Conservation (phyloP, 1,284 basidiomycete genomes). For the Malassezia furfur region DNA sequence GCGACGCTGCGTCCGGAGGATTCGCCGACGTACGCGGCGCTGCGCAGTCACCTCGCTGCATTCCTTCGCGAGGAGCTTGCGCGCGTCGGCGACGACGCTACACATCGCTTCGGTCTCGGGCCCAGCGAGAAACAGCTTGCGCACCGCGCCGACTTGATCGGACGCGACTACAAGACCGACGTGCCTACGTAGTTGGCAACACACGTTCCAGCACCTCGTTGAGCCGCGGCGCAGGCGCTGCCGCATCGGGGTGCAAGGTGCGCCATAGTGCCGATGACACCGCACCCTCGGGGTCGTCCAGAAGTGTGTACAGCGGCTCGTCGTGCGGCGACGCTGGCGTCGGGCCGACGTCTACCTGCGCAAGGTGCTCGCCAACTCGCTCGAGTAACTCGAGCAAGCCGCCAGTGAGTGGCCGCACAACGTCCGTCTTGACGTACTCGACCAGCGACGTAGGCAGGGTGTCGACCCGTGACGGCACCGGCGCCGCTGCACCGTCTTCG, state of each 20-base stretch:
- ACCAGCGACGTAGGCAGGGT: constrained; percentile 1
- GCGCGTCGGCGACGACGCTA: constrained; percentile 7
- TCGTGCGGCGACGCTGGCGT: not conserved
- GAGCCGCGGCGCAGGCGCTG: not conserved
- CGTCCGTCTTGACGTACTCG: constrained; percentile 6
- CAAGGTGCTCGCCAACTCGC: not conserved
- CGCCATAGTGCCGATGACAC: constrained; percentile 6
- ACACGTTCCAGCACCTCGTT: not conserved
- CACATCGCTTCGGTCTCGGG: not conserved
- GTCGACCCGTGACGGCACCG: not conserved
- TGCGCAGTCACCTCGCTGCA: constrained; percentile 19
- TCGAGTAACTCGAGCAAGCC: constrained; percentile 3
- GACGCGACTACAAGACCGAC: not conserved
- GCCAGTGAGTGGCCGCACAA: constrained; percentile 12
- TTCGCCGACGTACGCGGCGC: not conserved
- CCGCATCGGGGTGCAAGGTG: not conserved
- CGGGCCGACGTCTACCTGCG: not conserved
- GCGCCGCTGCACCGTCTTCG: not conserved
- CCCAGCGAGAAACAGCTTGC: constrained; percentile 6
- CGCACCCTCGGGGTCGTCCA: constrained; percentile 8
- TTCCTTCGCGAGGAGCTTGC: constrained; percentile 15
- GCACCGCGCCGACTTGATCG: constrained; percentile 4
- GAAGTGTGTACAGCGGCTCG: constrained; percentile 6
- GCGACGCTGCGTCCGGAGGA: constrained; percentile 4
- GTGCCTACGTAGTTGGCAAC: not conserved